Percentiles rank a stretch among this genome's conserved stretches.
phyloP scores from a whole-genome alignment of 805 yeast genomes.

The Wickerhamiella allomyrinae region DNA sequence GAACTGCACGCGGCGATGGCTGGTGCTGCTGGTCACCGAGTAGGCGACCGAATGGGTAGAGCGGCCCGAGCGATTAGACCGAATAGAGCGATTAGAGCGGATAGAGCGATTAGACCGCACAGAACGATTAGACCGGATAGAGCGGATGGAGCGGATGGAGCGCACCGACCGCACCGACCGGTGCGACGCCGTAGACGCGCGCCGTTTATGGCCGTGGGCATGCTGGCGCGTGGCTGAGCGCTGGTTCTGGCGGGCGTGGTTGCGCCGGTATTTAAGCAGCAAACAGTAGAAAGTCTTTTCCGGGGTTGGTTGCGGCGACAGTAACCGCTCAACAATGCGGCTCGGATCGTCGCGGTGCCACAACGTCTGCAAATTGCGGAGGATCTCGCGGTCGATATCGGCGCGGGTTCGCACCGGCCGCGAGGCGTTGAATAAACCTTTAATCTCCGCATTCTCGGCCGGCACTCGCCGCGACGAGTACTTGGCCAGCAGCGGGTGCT shows the following conservation, averaged over 20 bases:
- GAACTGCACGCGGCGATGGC: slow-evolving; percentile 1
- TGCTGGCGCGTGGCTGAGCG: not conserved
- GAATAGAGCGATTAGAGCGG: slow-evolving; percentile 7
- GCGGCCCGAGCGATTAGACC: slow-evolving; percentile 5
- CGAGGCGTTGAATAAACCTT: slow-evolving; percentile 15
- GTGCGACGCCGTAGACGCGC: slow-evolving; percentile 1
- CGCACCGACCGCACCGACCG: slow-evolving; percentile 13
- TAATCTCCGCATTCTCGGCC: slow-evolving; percentile 11
- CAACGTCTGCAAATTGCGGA: slow-evolving; percentile 59
- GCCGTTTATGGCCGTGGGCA: not conserved
- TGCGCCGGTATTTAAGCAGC: slow-evolving; percentile 57
- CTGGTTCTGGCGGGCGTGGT: slow-evolving; percentile 29
- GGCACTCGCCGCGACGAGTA: slow-evolving; percentile 29
- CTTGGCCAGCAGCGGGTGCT: slow-evolving; percentile 69
- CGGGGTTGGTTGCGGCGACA: slow-evolving; percentile 44
- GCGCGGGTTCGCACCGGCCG: slow-evolving; percentile 25
- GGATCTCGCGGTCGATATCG: slow-evolving; percentile 59
- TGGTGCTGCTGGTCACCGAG: not conserved
- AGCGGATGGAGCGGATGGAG: slow-evolving; percentile 10
- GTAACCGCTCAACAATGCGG: slow-evolving; percentile 38
- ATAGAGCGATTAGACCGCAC: slow-evolving; percentile 9
- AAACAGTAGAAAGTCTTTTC: slow-evolving; percentile 74
- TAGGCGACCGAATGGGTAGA: not conserved
- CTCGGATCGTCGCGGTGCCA: slow-evolving; percentile 64
- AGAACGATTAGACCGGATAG: slow-evolving; percentile 10